Conservation (phyloP, 768 basidiomycete species). For the Tephrocybe sp. region DNA sequence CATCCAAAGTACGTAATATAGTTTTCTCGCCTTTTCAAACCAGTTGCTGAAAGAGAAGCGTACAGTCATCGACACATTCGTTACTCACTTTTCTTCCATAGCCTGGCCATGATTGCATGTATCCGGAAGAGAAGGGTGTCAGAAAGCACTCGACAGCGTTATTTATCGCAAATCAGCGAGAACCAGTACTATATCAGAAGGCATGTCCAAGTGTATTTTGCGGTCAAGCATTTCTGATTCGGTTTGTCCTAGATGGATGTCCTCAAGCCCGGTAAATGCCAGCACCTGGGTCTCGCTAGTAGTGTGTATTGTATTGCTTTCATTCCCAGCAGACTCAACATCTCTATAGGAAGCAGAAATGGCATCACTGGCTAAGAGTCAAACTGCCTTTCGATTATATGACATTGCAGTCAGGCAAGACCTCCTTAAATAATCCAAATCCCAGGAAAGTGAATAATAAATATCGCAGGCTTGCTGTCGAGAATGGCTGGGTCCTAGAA, state of each 20-base stretch:
- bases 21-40: neutral
- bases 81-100: conserved; percentile 69
- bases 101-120: conserved; percentile 61
- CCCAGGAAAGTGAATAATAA: neutral
- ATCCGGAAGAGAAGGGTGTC: conserved; percentile 44
- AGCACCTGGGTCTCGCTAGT: conserved; percentile 69
- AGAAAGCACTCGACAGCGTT: conserved; percentile 33
- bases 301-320: conserved; percentile 33
- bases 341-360: conserved; percentile 62
- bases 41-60: neutral
- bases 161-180: conserved; percentile 52
- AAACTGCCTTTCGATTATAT: conserved; percentile 63
- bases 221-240: conserved; percentile 2
- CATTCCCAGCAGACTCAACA: neutral
- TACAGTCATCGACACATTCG: conserved; percentile 65
- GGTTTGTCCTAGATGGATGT: conserved; percentile 58
- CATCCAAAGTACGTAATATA: conserved; percentile 56
- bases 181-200: conserved; percentile 64
- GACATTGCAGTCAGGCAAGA: conserved; percentile 65
- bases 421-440: neutral
- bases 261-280: conserved; percentile 66
- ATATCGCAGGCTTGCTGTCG: conserved; percentile 49
- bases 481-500: conserved; percentile 69
- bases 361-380: conserved; percentile 52
- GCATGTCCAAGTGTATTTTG: conserved; percentile 29